Conservation (phyloP, 345 rosid species). For the Citrus cavaleriei region DNA sequence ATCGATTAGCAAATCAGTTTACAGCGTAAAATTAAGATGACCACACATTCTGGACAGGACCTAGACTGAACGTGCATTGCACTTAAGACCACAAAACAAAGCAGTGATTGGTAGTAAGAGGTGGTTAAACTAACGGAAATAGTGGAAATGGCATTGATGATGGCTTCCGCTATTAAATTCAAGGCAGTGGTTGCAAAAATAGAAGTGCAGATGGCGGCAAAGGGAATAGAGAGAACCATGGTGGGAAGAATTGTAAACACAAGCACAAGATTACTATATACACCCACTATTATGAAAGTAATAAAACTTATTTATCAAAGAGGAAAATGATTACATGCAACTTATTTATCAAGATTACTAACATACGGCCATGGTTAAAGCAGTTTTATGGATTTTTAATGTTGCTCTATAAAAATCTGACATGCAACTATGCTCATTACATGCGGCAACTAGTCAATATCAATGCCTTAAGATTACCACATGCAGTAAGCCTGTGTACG, state of each 20-base stretch:
- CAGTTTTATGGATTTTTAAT: not conserved
- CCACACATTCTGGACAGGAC: not conserved
- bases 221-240: not conserved
- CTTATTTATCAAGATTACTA: not conserved
- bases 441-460: not conserved
- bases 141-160: not conserved
- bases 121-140: not conserved
- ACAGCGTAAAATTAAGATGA: not conserved
- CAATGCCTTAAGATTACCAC: not conserved
- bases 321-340: too few relatives aligned
- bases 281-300: too few relatives aligned
- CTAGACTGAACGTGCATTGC: not conserved
- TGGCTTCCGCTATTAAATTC: not conserved
- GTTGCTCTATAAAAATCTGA: not conserved
- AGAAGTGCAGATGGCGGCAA: not conserved
- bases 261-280: not conserved
- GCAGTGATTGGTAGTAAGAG: not conserved
- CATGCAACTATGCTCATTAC: not conserved
- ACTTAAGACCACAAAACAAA: not conserved
- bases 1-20: not conserved
- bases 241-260: not conserved
- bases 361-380: not conserved
- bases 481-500: not conserved
- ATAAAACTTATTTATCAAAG: not conserved
- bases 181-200: not conserved